Evolutionary conservation across 1,284 basidiomycete genomes (phyloP), one percentile per base, ranked within the genome.

Genomic region (Ustilago loliicola): DNA sequence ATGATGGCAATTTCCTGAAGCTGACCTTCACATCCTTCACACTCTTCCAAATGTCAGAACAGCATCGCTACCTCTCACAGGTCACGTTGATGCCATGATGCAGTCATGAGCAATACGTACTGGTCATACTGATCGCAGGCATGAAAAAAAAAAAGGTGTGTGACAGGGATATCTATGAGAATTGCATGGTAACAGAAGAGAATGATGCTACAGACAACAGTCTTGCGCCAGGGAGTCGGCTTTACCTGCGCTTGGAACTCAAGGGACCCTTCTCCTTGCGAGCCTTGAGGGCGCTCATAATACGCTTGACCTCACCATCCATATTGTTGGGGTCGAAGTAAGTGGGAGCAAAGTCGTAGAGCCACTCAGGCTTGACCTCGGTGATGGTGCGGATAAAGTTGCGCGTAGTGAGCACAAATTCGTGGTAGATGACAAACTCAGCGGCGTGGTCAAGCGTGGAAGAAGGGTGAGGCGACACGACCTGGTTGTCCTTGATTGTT

Each of bases 341-440:
- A 30, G 86, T 85, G 0, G 90, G 87, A 0, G 95, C 94, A 78
- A 89, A 92, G 84, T 98, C 95, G 48, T 97, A 87, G 19, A 98
- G 88, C 94, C 97, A 98, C 83, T 98, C 95, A 1, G 93, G 90
- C 82, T 91, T 90, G 63, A 98, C 90, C 74, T 96, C 94, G 1
- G 95, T 93, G 23, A 96, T 94, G 0, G 94, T 97, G 45, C 96
- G 91, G 82, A 99, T 96, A 83, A 68, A 90, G 88, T 90, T 86
- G 84, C 89, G 88, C 10, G 95, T 95, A 15, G 96, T 99, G 73
- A 98, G 88, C 30, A 98, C 95, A 85, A 99, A 99, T 87, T 88
- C 97, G 86, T 99, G 97, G 89, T 97, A 99, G 47, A 98, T 87
- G 17, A 98, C 94, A 94, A 95, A 99, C 83, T 98, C 96, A 0